Conservation (phyloP, 2,329 filamentous ascomycete genomes). For the Scytalidium sp. region DNA sequence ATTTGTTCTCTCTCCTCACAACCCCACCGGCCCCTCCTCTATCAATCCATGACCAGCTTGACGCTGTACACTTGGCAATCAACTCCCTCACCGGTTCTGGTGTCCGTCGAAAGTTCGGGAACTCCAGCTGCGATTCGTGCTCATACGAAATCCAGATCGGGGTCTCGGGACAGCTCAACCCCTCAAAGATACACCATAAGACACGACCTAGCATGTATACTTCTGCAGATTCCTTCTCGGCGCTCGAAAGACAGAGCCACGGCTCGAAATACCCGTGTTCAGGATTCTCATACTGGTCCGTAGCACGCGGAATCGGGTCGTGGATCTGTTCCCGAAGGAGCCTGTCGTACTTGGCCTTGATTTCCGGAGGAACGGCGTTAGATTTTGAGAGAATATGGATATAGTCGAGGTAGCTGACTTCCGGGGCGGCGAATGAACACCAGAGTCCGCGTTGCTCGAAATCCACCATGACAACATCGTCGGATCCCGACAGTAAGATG, state of each 20-base stretch:
- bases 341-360: no score
- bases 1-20: no score
- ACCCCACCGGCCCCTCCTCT: no score
- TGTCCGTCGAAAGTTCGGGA: slow-evolving; percentile 48
- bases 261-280: slow-evolving; percentile 54
- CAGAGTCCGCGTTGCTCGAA: slow-evolving; percentile 63
- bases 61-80: slow-evolving; percentile 51
- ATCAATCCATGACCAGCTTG: no score
- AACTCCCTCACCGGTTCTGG: slow-evolving; percentile 42
- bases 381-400: slow-evolving; percentile 27
- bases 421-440: slow-evolving; percentile 59
- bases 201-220: slow-evolving; percentile 62
- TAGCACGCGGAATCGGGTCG: no score
- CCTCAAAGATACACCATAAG: slow-evolving; percentile 62
- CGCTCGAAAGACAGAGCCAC: slow-evolving; percentile 49
- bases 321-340: no score
- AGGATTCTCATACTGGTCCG: slow-evolving; percentile 50
- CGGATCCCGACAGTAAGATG: background rate
- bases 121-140: slow-evolving; percentile 53
- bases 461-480: slow-evolving; percentile 53
- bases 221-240: slow-evolving; percentile 55
- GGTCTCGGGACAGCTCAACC: slow-evolving; percentile 56
- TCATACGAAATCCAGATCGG: slow-evolving; percentile 49
- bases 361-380: no score
- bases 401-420: slow-evolving; percentile 58